These are phyloP conservation scores for Mucor lusitanicus DNA, from an alignment of 371 early-diverging fungal genomes.

Conservation along the genomic window DNA sequence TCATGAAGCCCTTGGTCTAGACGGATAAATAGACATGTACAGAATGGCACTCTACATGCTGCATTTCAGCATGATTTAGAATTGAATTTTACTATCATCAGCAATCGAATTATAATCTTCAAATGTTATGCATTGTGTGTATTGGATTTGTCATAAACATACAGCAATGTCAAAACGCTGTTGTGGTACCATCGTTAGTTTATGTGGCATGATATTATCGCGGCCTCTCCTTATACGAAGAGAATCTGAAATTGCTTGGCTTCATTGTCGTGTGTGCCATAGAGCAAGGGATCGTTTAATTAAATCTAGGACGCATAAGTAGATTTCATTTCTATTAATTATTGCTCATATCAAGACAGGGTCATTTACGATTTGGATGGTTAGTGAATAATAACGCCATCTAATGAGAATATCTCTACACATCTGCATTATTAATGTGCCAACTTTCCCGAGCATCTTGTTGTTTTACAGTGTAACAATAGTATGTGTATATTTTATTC, in stretches of 20 bases:
- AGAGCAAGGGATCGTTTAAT: no score
- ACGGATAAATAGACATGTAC: not conserved
- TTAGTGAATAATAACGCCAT: not conserved
- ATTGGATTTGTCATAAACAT: not conserved
- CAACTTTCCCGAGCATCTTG: not conserved
- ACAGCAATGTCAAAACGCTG: not conserved
- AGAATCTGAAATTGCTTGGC: no score
- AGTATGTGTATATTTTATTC: not conserved
- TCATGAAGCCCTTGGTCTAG: not conserved
- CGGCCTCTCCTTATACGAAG: no score
- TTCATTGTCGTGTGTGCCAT: no score
- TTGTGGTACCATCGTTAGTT: no score
- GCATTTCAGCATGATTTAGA: not conserved
- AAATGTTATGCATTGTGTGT: not conserved
- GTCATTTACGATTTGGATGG: not conserved
- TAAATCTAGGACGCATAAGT: not conserved
- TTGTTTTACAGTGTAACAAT: not conserved
- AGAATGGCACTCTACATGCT: not conserved
- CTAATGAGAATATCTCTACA: not conserved
- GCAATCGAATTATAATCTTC: not conserved
- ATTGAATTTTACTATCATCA: not conserved
- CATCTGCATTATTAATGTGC: not conserved
- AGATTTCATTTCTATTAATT: not conserved
- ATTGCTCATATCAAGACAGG: not conserved
- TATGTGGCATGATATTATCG: no score